Evolutionary conservation across 345 rosid genomes (phyloP).

Genomic region (Garcia nutans): DNA sequence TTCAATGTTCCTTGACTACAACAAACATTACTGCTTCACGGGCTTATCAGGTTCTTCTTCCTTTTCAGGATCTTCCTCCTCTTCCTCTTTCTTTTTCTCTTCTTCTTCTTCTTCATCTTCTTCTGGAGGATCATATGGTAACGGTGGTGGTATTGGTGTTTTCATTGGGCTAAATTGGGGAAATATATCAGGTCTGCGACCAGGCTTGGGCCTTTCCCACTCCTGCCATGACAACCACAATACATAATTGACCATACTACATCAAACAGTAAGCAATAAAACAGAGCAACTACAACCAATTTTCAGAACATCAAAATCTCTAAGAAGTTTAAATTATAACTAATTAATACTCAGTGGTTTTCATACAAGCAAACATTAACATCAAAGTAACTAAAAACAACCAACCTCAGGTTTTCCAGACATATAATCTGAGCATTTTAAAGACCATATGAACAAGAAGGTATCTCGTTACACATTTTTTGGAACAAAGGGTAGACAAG

Average conservation of each 20-base stretch:
- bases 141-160: slow-evolving; percentile 71
- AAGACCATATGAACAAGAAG: not conserved
- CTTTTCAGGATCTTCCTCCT: slow-evolving; percentile 54
- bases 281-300: not conserved
- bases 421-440: not conserved
- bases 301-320: not conserved
- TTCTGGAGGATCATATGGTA: slow-evolving; percentile 73
- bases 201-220: slow-evolving; percentile 77
- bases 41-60: slow-evolving; percentile 41
- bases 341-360: no score
- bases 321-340: no score
- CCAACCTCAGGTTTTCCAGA: not conserved
- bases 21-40: slow-evolving; percentile 30
- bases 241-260: not conserved
- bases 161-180: slow-evolving; percentile 81
- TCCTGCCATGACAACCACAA: slow-evolving; percentile 44
- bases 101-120: slow-evolving; percentile 79
- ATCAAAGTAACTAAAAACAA: not conserved
- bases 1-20: slow-evolving; percentile 7
- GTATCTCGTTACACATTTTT: not conserved
- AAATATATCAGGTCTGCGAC: slow-evolving; percentile 69
- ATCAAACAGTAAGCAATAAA: not conserved
- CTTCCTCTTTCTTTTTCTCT: slow-evolving; percentile 51
- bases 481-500: not conserved
- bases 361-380: not conserved